A percentile compares a stretch with the other conserved stretches of the same genome.
Evolutionary conservation across 345 rosid species (phyloP).

Genomic region (Eucalyptus regnans): DNA sequence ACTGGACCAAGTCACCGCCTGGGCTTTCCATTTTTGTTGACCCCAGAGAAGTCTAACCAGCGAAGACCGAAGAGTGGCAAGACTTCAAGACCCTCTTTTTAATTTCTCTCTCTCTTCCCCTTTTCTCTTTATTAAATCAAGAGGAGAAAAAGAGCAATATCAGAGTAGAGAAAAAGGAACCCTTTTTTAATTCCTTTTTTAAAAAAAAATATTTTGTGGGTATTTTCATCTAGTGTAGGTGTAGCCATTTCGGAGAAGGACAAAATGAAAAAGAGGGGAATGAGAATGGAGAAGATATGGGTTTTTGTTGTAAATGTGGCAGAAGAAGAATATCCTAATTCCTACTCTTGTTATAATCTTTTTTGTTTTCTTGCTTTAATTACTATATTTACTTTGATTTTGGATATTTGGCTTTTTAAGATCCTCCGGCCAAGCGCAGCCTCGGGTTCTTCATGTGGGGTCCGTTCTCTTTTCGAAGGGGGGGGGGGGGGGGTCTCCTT

Average conservation of each 20-base stretch:
- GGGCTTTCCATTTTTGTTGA: conserved; percentile 88
- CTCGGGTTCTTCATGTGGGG: background rate
- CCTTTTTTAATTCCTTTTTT: background rate
- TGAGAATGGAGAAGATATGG: background rate
- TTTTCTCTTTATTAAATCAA: background rate
- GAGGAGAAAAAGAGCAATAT: background rate
- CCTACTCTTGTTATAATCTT: background rate
- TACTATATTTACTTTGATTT: background rate
- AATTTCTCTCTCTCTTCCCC: background rate
- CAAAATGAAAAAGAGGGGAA: background rate
- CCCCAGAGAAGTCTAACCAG: conserved; percentile 67
- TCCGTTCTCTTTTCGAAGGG: background rate
- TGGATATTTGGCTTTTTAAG: background rate
- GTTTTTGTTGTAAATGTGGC: background rate
- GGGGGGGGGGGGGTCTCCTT: too few species aligned
- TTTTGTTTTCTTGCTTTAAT: background rate
- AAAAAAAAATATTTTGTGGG: background rate
- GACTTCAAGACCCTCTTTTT: background rate
- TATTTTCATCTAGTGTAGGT: background rate
- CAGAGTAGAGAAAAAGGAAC: background rate
- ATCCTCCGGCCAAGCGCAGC: background rate
- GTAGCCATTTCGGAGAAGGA: background rate
- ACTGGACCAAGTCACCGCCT: conserved; percentile 91
- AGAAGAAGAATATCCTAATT: background rate
- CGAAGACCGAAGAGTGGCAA: background rate